Evolutionary conservation across 768 basidiomycete genomes (phyloP).

Genomic region (Neoboletus subvelutipes): DNA sequence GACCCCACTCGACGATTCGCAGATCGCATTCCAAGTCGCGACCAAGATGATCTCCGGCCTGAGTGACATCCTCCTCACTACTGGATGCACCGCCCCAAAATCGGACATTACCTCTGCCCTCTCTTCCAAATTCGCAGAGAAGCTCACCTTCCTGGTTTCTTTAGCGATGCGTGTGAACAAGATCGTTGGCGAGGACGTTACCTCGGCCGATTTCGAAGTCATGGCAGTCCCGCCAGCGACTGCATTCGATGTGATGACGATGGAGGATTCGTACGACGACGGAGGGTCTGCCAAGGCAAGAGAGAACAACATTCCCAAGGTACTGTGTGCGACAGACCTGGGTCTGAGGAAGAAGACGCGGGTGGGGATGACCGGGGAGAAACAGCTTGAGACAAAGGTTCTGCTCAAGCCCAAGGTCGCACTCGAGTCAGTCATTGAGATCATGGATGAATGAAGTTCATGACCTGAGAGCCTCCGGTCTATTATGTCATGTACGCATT

Average conservation of each 20-base stretch:
- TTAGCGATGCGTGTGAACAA: conserved; percentile 49
- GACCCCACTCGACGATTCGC: conserved; percentile 20
- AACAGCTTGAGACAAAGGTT: conserved; percentile 32
- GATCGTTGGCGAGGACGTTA: conserved; percentile 32
- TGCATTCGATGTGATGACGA: conserved; percentile 24
- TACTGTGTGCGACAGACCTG: conserved; percentile 39
- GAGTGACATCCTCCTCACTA: conserved; percentile 28
- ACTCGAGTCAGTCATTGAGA: conserved; percentile 36
- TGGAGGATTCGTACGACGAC: conserved; percentile 36
- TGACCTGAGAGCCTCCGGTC: background rate
- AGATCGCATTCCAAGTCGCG: conserved; percentile 24
- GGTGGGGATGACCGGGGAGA: conserved; percentile 24
- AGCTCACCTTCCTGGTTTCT: conserved; percentile 43
- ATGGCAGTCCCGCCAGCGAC: conserved; percentile 25
- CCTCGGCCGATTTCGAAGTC: conserved; percentile 34
- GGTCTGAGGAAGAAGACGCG: conserved; percentile 35
- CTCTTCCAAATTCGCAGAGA: conserved; percentile 42
- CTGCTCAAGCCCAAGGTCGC: conserved; percentile 41
- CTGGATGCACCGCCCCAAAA: conserved; percentile 26
- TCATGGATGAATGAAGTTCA: conserved; percentile 31
- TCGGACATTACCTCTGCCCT: conserved; percentile 39
- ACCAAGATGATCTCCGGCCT: conserved; percentile 27
- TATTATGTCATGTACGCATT: background rate
- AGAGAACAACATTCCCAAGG: conserved; percentile 12
- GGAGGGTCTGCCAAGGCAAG: conserved; percentile 13